Conservation (phyloP, 2,329 filamentous ascomycete species). For the Mycosphaerella arachidis region DNA sequence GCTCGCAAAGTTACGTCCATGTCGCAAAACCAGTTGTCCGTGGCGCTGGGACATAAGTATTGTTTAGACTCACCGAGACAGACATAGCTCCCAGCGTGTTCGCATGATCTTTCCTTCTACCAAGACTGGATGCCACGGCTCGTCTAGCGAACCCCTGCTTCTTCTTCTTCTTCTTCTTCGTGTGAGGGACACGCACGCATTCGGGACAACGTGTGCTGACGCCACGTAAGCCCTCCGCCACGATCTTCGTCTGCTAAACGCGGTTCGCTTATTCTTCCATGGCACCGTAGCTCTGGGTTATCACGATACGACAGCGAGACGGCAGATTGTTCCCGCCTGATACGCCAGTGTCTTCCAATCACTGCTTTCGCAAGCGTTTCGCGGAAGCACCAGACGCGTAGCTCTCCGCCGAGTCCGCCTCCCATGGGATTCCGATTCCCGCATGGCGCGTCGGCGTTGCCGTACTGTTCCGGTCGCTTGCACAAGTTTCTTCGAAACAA, state of each 20-base stretch:
- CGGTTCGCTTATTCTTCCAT: not conserved
- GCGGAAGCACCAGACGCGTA: not conserved
- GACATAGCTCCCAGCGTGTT: not conserved
- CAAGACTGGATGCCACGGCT: not conserved
- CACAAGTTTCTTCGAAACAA: not conserved
- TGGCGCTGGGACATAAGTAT: not conserved
- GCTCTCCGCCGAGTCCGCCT: too few species aligned
- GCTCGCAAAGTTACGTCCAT: not conserved
- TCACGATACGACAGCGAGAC: not conserved
- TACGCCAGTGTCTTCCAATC: not conserved
- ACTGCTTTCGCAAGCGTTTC: not conserved
- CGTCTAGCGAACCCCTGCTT: not conserved
- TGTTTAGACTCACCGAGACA: not conserved
- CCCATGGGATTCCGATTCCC: too few species aligned
- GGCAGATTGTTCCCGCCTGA: not conserved
- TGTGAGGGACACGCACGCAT: not conserved
- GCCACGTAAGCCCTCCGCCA: not conserved
- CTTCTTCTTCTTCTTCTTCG: not conserved
- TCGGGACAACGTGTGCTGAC: not conserved
- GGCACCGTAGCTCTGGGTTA: not conserved
- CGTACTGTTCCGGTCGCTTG: not conserved
- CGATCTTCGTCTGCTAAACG: not conserved
- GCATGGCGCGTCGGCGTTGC: conserved; percentile 3
- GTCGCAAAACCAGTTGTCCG: not conserved
- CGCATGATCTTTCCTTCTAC: conserved; percentile 3